Conservation (phyloP, 148 eudicot species). For the Nepenthes gracilis region DNA sequence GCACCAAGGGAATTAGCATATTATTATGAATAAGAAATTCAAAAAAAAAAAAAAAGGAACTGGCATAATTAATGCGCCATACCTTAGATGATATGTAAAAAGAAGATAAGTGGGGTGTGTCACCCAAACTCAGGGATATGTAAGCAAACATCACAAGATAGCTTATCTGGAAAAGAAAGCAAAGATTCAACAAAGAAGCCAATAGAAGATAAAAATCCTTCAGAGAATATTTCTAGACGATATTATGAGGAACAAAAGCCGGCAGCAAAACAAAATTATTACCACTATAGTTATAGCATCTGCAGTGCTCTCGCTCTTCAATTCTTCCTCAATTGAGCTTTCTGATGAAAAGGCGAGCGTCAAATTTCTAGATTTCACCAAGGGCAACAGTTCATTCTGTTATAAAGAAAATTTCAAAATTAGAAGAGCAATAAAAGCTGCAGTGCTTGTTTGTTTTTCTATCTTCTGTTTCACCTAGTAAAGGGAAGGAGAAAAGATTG, state of each 20-base stretch:
- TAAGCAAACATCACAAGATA: slow-evolving; percentile 99
- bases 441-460: background rate
- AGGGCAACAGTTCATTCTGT: slow-evolving; percentile 79
- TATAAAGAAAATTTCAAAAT: background rate
- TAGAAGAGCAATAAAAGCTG: background rate
- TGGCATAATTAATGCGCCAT: slow-evolving; percentile 6
- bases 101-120: slow-evolving; percentile 60
- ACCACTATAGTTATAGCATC: slow-evolving; percentile 90
- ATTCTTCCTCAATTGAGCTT: slow-evolving; percentile 94
- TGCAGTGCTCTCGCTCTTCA: slow-evolving; percentile 98
- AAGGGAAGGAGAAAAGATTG: too few species aligned
- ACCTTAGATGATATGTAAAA: slow-evolving; percentile 83
- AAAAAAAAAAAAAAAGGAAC: background rate
- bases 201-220: background rate
- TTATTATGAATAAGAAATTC: background rate
- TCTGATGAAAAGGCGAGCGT: slow-evolving; percentile 91
- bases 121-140: slow-evolving; percentile 95
- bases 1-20: too few species aligned
- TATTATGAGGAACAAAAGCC: background rate
- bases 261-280: slow-evolving; percentile 7
- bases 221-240: background rate
- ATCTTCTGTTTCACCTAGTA: too few species aligned
- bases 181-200: background rate
- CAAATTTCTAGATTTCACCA: slow-evolving; percentile 78
- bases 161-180: slow-evolving; percentile 66